Evolutionary conservation across 2,329 filamentous ascomycete species (phyloP), one percentile per base, ranked within the genome.

Genomic region (Penicillium occitanis): DNA sequence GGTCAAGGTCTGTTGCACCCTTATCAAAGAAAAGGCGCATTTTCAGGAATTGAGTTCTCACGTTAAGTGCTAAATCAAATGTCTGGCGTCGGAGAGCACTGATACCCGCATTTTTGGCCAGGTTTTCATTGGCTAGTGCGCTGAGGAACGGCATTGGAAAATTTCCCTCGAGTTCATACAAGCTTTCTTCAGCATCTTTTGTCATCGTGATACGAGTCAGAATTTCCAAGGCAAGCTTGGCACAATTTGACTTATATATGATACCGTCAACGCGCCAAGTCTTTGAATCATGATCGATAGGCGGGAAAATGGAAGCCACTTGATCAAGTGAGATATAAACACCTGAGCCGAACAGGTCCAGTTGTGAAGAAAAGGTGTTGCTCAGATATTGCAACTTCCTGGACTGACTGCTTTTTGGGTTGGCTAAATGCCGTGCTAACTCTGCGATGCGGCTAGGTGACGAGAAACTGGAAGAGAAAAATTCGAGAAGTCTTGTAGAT

Each of bases 1-100:
- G 79, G 67, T 82, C 71, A 57, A 79, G 82, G 8, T 69, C 69
- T 1, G 69, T 67, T 5, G 74, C 70, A 33, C 75, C 65, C 35
- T 75, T 68, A 7, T 74, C 73, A 10, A 72, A 73, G 48, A 77
- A 72, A 3, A 85, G 71, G 5, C 77, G 72, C n/a, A 77, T 68
- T 48, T 87, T 82, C n/a, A 82, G 76, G 11, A 80, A 76, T 68
- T 88, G 86, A 1, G 85, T 87, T 2, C 85, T 81, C 25, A 88
- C 77, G 6, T 85, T 82, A 6, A 88, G 72, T 1, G 79, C 83
- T 25, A 87, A 69, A 3, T 80, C 71, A 64, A 86, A 83, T 0
- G 83, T 85, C 19, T 51, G 79, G 69, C 61, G 79, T 59, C 13
- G 67, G 6, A 85, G 68, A 1, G 66, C 68, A 68, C 81, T 85